Evolutionary conservation across 2,329 filamentous ascomycete genomes (phyloP).

Genomic region (Penicillium sp.): DNA sequence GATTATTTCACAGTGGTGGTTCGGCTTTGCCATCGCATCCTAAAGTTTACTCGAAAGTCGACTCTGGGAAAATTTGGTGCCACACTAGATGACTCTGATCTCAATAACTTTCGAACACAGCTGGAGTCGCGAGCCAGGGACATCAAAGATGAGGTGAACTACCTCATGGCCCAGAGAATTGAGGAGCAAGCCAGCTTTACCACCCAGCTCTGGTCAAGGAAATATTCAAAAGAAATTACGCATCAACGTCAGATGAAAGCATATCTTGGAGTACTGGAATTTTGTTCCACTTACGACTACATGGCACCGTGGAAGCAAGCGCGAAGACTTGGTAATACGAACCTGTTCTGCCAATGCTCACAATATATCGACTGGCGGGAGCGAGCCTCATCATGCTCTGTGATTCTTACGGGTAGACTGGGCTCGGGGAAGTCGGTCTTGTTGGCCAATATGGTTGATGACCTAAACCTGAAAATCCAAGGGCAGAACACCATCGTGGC

Average conservation of each 20-base stretch:
- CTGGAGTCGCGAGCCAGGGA: constrained; percentile 36
- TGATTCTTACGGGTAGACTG: constrained; percentile 43
- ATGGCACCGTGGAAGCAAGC: constrained; percentile 44
- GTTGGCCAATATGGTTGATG: constrained; percentile 47
- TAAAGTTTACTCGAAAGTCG: constrained; percentile 36
- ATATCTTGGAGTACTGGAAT: constrained; percentile 34
- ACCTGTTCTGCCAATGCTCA: constrained; percentile 15
- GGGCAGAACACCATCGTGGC: constrained; percentile 15
- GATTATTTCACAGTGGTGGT: constrained; percentile 48
- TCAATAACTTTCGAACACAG: constrained; percentile 28
- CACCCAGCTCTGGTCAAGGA: not conserved
- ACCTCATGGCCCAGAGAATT: constrained; percentile 19
- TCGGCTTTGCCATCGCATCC: constrained; percentile 38
- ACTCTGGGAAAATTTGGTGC: constrained; percentile 31
- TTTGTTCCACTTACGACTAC: constrained; percentile 46
- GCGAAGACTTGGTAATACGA: constrained; percentile 42
- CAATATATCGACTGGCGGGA: constrained; percentile 33
- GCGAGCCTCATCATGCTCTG: constrained; percentile 23
- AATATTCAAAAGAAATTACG: not conserved
- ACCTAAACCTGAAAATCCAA: constrained; percentile 29
- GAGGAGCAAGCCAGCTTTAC: constrained; percentile 8
- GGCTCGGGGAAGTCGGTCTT: constrained; percentile 50
- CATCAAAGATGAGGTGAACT: constrained; percentile 39
- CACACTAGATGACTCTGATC: constrained; percentile 32
- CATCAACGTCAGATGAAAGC: not conserved